Percentiles rank a stretch among this genome's conserved stretches.
phyloP scores from a whole-genome alignment of 1,284 basidiomycete genomes.

The Leccinum subspadiceum region DNA sequence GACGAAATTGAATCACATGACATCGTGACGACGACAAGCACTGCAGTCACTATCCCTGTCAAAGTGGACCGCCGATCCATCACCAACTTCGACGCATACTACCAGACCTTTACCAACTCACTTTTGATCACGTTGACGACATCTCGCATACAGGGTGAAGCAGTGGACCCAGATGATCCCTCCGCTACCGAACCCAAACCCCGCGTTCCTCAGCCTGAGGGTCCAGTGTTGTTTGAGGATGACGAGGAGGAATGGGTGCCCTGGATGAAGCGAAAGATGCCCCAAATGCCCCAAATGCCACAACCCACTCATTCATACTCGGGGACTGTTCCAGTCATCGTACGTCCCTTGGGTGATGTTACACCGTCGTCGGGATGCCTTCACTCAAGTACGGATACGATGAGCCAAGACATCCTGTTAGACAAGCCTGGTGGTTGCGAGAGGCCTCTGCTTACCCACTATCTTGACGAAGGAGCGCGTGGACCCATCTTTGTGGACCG shows the following conservation, averaged over 20 bases:
- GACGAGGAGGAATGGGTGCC: conserved; percentile 13
- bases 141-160: background rate
- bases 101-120: conserved; percentile 5
- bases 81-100: conserved; percentile 9
- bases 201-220: background rate
- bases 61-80: conserved; percentile 1
- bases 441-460: conserved; percentile 2
- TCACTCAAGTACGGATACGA: background rate
- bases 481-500: conserved; percentile 13
- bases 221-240: background rate
- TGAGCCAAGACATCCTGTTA: background rate
- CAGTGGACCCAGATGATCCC: background rate
- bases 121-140: background rate
- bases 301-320: background rate
- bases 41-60: background rate
- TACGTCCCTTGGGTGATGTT: background rate
- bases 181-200: background rate
- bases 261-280: background rate
- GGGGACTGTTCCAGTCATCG: background rate
- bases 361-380: background rate
- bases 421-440: background rate
- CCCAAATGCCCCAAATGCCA: background rate
- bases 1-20: background rate
- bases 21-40: conserved; percentile 8
- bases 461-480: conserved; percentile 9